Base-by-base conservation (phyloP, 1,284 basidiomycete genomes). In the Schizophyllum commune region DNA sequence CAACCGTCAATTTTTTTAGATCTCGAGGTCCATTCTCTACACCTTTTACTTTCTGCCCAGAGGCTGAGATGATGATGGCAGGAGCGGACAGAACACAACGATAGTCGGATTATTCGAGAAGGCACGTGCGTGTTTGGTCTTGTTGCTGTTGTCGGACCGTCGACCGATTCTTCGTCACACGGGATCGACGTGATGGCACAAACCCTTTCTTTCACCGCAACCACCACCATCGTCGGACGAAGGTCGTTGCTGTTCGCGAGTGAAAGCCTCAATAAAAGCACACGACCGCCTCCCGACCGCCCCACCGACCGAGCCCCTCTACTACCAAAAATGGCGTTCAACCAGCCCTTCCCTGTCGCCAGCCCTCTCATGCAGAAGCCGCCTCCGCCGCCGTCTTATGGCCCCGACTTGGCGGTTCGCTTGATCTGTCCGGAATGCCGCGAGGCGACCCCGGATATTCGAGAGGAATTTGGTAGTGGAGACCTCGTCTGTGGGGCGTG, bases 401-500 rank as follows among this genome's bases (percentile, higher is more conserved):
- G 88, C 60, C 86, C 91, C 65, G 89, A 96, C 74, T 82, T 96
- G 61, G 89, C 92, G 60, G 92, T 96, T 65, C 89, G 92, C 55
- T 86, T 96, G 67, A 91, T 95, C 67, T 98, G 96, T 72, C 95
- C 94, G 22, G 94, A 98, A 70, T 98, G 96, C 78, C 83, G 88
- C 75, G 89, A 91, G 70, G 92, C 93, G 63, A 92, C 93, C 68
- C 94, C 94, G 15, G 90, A 96, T 67, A 93, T 99, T 69, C 84
- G 96, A 68, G 97, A 99, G 79, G 95, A 98, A 77, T 98, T 97
- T 77, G 91, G 93, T 69, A 92, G 92, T 66, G 97, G 97, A 69
- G 97, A 99, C 77, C 84, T 99, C 67, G 96, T 98, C 65, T 99
- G 97, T 78, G 94, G 92, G 66, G 88, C 88, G 66, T 99, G 97